Conservation (phyloP, 495 filamentous ascomycete genomes). For the Trichoderma erinaceum region DNA sequence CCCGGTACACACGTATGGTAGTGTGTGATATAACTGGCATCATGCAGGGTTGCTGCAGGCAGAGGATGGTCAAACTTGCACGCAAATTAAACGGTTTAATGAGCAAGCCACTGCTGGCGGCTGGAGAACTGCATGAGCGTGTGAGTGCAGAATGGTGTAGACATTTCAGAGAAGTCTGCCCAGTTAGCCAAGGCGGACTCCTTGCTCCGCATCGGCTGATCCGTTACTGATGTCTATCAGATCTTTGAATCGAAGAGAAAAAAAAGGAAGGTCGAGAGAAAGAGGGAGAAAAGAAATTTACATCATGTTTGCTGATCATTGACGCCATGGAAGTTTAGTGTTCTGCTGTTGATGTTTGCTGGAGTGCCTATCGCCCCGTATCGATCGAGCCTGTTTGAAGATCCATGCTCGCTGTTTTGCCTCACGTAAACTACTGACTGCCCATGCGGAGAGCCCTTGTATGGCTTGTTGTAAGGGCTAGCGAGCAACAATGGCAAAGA, state of each 20-base stretch:
- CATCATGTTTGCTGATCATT: neutral
- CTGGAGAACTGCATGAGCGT: neutral
- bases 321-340: neutral
- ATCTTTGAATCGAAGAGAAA: neutral
- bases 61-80: neutral
- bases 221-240: neutral
- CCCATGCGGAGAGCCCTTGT: neutral
- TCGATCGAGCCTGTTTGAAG: neutral
- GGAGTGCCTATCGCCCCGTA: neutral
- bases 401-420: conserved; percentile 11
- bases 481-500: neutral
- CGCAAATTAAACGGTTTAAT: neutral
- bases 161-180: neutral
- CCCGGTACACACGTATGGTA: neutral
- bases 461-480: neutral
- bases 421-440: neutral
- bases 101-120: conserved; percentile 2
- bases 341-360: neutral
- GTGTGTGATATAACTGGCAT: conserved; percentile 7
- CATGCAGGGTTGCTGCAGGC: conserved; percentile 13
- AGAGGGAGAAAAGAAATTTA: neutral
- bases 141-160: neutral
- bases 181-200: neutral
- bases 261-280: neutral
- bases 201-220: conserved; percentile 1